These are phyloP conservation scores for Plantago lanceolata DNA, from an alignment of 305 asterid species.

Conservation along the genomic window DNA sequence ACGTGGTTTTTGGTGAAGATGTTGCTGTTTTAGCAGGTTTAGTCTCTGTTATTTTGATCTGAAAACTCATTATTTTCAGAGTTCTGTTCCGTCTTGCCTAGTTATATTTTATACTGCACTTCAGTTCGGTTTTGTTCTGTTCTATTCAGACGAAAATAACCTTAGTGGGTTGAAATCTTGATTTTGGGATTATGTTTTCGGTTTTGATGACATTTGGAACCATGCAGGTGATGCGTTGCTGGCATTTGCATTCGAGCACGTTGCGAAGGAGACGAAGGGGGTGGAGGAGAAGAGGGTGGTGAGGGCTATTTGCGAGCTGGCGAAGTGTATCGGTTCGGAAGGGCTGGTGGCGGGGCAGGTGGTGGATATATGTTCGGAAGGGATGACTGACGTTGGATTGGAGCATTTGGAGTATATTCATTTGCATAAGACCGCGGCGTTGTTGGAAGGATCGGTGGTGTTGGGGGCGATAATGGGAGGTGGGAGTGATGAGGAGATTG, in stretches of 20 bases:
- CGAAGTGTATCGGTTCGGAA: slow-evolving; percentile 9
- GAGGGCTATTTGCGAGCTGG: neutral
- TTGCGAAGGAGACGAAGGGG: neutral
- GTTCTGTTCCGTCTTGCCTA: no score
- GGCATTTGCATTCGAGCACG: slow-evolving; percentile 2
- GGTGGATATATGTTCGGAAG: slow-evolving; percentile 8
- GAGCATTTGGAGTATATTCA: slow-evolving; percentile 13
- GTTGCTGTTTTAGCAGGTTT: slow-evolving; percentile 53
- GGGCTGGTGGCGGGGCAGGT: slow-evolving; percentile 15
- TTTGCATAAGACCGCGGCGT: slow-evolving; percentile 13
- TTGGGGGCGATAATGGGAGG: slow-evolving; percentile 19
- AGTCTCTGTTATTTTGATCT: no score
- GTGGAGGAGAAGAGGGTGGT: neutral
- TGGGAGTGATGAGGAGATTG: slow-evolving; percentile 12
- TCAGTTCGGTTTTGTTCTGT: no score
- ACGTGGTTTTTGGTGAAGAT: slow-evolving; percentile 52
- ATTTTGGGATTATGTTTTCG: no score
- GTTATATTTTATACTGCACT: no score
- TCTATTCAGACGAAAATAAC: no score
- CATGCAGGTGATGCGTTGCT: neutral
- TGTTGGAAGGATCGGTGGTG: slow-evolving; percentile 16
- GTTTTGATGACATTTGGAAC: no score
- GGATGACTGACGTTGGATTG: neutral
- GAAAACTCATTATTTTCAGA: no score
- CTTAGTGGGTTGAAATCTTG: no score